Percentiles rank a stretch among this genome's conserved stretches.
These are phyloP conservation scores for Clavispora carvajalis DNA, from an alignment of 805 yeast species.

Conservation along the genomic window DNA sequence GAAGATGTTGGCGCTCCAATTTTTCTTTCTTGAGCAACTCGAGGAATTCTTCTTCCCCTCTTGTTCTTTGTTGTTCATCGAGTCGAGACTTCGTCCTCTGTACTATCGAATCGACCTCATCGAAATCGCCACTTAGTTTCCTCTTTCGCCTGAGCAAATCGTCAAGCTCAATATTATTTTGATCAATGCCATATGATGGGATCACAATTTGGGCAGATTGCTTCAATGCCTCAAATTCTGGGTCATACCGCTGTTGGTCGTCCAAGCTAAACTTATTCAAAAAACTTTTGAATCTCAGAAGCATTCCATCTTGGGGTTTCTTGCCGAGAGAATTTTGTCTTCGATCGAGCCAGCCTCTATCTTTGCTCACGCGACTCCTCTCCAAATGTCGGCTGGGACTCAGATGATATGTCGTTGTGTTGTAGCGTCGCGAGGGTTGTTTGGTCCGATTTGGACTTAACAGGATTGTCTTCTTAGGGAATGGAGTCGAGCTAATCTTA, in stretches of 20 bases:
- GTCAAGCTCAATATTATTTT: background rate
- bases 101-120: constrained; percentile 1
- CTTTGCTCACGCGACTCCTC: background rate
- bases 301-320: background rate
- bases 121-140: background rate
- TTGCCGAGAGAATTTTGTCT: background rate
- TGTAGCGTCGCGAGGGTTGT: background rate
- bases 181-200: background rate
- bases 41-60: background rate
- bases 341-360: background rate
- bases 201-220: background rate
- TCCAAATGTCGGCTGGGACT: background rate
- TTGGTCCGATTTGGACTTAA: background rate
- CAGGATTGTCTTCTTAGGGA: background rate
- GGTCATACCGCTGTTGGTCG: background rate
- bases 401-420: background rate
- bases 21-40: background rate
- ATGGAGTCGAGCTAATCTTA: background rate
- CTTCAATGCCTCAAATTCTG: background rate
- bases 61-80: background rate
- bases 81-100: background rate
- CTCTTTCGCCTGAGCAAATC: background rate
- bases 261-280: background rate
- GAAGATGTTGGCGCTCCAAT: background rate
- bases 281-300: background rate